These are phyloP conservation scores for Thelephora terrestris DNA, from an alignment of 1,284 basidiomycete genomes.

Conservation along the genomic window DNA sequence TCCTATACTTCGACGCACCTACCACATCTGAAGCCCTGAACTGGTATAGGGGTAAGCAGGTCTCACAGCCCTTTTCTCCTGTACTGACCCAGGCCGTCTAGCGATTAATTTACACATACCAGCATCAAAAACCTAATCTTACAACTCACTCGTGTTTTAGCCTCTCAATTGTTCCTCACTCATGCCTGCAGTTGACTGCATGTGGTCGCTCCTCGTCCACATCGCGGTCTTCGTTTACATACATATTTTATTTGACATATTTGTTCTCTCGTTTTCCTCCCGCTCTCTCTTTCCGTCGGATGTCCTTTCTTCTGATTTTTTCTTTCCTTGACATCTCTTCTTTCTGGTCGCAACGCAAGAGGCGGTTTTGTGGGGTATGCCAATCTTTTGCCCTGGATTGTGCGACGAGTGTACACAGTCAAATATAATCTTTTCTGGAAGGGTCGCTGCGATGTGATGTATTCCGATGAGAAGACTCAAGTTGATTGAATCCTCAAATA, in stretches of 20 bases:
- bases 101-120: slow-evolving; percentile 60
- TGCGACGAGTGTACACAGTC: too few relatives aligned
- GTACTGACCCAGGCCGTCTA: slow-evolving; percentile 15
- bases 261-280: slow-evolving; percentile 8
- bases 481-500: too few relatives aligned
- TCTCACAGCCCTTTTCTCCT: not conserved
- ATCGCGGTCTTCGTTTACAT: slow-evolving; percentile 7
- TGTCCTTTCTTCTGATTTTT: slow-evolving; percentile 10
- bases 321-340: too few relatives aligned
- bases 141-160: not conserved
- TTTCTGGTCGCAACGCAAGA: too few relatives aligned
- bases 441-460: too few relatives aligned
- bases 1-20: slow-evolving; percentile 85
- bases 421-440: too few relatives aligned
- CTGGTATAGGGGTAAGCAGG: slow-evolving; percentile 74
- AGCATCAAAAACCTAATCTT: slow-evolving; percentile 31
- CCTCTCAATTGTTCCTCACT: not conserved
- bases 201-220: slow-evolving; percentile 10
- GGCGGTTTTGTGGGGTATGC: too few relatives aligned
- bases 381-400: too few relatives aligned
- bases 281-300: slow-evolving; percentile 14
- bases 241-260: slow-evolving; percentile 11
- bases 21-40: slow-evolving; percentile 75
- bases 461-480: too few relatives aligned
- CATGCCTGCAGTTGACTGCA: slow-evolving; percentile 7